phyloP scores from a whole-genome alignment of 768 basidiomycete species.

The Termitomyces sp. region DNA sequence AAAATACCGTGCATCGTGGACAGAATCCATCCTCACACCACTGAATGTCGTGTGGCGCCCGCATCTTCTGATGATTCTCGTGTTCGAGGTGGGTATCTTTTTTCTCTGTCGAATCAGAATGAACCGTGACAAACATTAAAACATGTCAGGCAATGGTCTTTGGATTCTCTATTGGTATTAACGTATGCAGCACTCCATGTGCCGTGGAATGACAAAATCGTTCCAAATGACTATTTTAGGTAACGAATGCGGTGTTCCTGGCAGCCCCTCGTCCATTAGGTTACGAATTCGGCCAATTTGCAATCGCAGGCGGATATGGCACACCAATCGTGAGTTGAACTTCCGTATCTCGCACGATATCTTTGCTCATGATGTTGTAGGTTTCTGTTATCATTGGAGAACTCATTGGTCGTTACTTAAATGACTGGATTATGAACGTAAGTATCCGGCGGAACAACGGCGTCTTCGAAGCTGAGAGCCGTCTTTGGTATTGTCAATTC shows the following conservation, averaged over 20 bases:
- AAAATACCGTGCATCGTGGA: constrained; percentile 34
- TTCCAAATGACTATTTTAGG: constrained; percentile 30
- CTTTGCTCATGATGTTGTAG: constrained; percentile 8
- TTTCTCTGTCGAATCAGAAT: constrained; percentile 1
- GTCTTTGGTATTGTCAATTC: constrained; percentile 37
- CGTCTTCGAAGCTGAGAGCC: constrained; percentile 40
- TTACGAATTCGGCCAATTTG: constrained; percentile 36
- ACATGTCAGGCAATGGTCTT: constrained; percentile 22
- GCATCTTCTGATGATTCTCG: constrained; percentile 35
- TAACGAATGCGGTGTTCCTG: constrained; percentile 22
- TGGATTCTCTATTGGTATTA: constrained; percentile 29
- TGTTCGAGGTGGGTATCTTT: constrained; percentile 32
- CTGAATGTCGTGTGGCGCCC: constrained; percentile 47
- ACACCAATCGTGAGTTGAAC: constrained; percentile 31
- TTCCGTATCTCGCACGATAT: not conserved
- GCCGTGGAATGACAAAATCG: not conserved
- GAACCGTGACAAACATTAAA: not conserved
- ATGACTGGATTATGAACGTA: constrained; percentile 31
- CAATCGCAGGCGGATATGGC: constrained; percentile 35
- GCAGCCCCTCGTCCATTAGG: constrained; percentile 22
- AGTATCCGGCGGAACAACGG: constrained; percentile 32
- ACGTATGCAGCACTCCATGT: constrained; percentile 26
- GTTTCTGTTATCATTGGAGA: constrained; percentile 37
- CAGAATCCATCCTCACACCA: constrained; percentile 28
- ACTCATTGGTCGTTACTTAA: constrained; percentile 32